Conservation (phyloP, 345 rosid species). For the Dipteronia dyeriana region DNA sequence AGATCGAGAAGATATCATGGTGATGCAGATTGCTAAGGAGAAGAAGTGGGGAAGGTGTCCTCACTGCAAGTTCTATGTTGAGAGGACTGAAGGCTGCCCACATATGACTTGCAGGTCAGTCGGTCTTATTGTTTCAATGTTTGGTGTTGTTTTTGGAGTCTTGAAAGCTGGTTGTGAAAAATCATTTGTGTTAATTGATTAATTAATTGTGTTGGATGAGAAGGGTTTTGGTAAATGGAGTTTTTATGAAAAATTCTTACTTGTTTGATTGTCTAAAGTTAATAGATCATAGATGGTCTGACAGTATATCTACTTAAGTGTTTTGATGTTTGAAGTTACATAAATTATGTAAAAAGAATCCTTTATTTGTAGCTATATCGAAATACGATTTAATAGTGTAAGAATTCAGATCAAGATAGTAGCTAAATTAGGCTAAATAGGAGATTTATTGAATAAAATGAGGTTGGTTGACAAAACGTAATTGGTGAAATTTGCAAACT, state of each 20-base stretch:
- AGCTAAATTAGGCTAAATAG: neutral
- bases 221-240: neutral
- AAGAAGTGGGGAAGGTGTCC: constrained; percentile 56
- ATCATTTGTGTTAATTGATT: neutral
- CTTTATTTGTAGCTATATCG: no score
- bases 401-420: neutral
- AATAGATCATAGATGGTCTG: neutral
- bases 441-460: neutral
- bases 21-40: constrained; percentile 39
- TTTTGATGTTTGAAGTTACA: neutral
- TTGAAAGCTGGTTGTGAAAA: neutral
- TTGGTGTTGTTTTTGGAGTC: neutral
- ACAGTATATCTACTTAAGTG: neutral
- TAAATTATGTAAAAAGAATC: neutral
- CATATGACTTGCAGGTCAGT: constrained; percentile 54
- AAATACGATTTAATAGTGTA: neutral
- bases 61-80: constrained; percentile 41
- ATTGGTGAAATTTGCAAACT: no score
- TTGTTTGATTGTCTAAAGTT: neutral
- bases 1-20: constrained; percentile 41
- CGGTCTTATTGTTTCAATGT: neutral
- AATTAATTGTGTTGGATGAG: neutral
- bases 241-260: no score
- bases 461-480: no score
- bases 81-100: constrained; percentile 43